phyloP scores from a whole-genome alignment of 352 stramenopile genomes.

The Labyrinthula sp. region DNA sequence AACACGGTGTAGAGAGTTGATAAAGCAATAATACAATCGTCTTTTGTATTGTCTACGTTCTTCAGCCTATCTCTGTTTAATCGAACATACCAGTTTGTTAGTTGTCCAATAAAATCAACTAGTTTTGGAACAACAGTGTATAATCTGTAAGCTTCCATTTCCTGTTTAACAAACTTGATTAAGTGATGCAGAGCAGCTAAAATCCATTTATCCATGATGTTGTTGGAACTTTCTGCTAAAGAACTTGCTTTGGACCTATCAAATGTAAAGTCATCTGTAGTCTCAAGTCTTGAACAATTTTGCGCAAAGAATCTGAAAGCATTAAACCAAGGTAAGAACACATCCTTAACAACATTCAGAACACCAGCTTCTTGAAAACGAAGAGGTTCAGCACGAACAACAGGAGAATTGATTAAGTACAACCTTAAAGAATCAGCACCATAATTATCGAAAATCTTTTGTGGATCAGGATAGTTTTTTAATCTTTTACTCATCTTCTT shows the following conservation, averaged over 20 bases:
- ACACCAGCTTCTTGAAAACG: slow-evolving; percentile 88
- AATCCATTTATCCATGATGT: slow-evolving; percentile 98
- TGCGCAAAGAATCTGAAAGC: slow-evolving; percentile 95
- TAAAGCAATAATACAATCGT: slow-evolving; percentile 48
- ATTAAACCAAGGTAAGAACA: slow-evolving; percentile 98
- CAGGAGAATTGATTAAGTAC: slow-evolving; percentile 98
- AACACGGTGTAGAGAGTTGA: slow-evolving; percentile 95
- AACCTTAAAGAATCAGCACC: slow-evolving; percentile 90
- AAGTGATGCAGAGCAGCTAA: slow-evolving; percentile 82
- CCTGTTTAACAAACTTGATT: slow-evolving; percentile 85
- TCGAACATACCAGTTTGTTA: slow-evolving; percentile 99
- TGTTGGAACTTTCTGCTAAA: slow-evolving; percentile 55
- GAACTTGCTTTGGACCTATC: slow-evolving; percentile 57
- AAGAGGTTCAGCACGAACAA: slow-evolving; percentile 90
- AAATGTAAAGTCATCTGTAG: slow-evolving; percentile 55
- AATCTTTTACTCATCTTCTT: slow-evolving; percentile 99
- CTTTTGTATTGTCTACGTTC: slow-evolving; percentile 62
- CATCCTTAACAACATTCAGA: slow-evolving; percentile 83
- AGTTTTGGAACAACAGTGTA: slow-evolving; percentile 96
- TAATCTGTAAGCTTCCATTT: slow-evolving; percentile 95
- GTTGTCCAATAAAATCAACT: slow-evolving; percentile 86
- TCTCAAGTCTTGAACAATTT: slow-evolving; percentile 66
- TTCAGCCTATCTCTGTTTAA: slow-evolving; percentile 94
- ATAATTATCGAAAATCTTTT: slow-evolving; percentile 78
- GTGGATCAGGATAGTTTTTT: slow-evolving; percentile 92